Base-by-base conservation (phyloP, 2,329 filamentous ascomycete species). In the Fusarium vanettenii region DNA sequence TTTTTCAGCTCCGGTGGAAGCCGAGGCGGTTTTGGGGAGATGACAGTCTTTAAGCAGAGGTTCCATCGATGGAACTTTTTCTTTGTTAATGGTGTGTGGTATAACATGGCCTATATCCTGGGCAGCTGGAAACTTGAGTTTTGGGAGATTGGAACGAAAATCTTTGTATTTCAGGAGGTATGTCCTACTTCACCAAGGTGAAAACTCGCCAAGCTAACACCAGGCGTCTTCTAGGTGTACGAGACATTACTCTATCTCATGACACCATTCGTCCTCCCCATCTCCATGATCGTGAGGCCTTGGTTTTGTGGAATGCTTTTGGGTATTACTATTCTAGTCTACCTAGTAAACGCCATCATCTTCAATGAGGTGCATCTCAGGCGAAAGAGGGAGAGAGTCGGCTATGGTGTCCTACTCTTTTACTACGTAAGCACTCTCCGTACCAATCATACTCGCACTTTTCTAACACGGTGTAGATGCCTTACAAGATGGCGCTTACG, bases 11-110 rank as follows among this genome's bases (percentile, higher is more conserved):
- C 60, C 5, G 41, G 52, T 22, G 69, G 67, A 13, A 60, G 43
- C 13, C 41, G 69, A 5, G 69, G 66, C 8, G 66, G 69, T 4
- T 66, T 66, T 25, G 69, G 69, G 10, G 69, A 72, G 35, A 70
- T 72, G 66, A 66, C 66, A 16, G 48, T 72, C 27, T 70, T 66
- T 39, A 69, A 72, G 27, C 66, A 72, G 33, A 52, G 66, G 14
- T 72, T 72, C 9, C 41, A 60, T 33, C 63, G 69, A 5, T 72
- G 69, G 69, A 66, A 72, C 39, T 70, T 72, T 27, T 72, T 72
- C 20, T 72, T 72, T 20, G 55, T 70, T 9, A 66, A 60, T 9
- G 59, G 69, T 5, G 31, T 72, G 18, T 72, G 66, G 62, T 64
- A 66, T 14, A 70, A 72, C 8, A 41, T 64, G 52, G 39, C 56